These are phyloP conservation scores for Dioscorea cayenensis DNA, from an alignment of 116 monocot genomes.

Conservation along the genomic window DNA sequence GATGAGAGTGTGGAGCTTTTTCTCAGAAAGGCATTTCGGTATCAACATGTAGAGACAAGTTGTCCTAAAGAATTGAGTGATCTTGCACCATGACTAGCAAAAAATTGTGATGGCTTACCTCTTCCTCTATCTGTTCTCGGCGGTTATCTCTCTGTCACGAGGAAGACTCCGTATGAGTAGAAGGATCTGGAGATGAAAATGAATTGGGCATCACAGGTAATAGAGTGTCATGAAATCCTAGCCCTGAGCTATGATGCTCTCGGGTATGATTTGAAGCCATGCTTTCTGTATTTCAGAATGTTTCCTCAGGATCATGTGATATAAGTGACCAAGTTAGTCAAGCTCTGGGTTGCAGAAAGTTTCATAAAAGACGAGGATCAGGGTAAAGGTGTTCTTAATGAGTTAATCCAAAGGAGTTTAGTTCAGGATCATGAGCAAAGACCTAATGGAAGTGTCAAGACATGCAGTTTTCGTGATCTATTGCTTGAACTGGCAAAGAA, in stretches of 20 bases:
- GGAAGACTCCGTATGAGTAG: background rate
- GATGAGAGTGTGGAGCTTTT: background rate
- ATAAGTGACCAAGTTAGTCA: background rate
- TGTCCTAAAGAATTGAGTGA: constrained; percentile 2
- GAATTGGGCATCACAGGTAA: background rate
- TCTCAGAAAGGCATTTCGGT: background rate
- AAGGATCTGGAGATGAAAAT: background rate
- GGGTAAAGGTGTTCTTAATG: background rate
- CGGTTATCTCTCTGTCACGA: background rate
- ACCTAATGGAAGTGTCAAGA: background rate
- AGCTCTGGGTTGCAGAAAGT: constrained; percentile 11
- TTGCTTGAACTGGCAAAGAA: background rate
- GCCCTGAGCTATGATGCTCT: background rate
- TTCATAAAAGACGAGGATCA: background rate
- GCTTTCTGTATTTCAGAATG: background rate
- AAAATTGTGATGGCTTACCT: background rate
- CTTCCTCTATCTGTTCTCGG: background rate
- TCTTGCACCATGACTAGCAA: background rate
- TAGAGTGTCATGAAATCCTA: background rate
- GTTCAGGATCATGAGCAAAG: background rate
- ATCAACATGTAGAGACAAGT: background rate
- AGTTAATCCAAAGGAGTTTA: background rate
- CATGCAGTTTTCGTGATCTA: background rate
- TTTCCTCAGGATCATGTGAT: background rate
- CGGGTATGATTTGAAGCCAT: background rate